These are phyloP conservation scores for Oryza officinalis DNA, from an alignment of 176 grass and related monocot genomes.

Conservation along the genomic window DNA sequence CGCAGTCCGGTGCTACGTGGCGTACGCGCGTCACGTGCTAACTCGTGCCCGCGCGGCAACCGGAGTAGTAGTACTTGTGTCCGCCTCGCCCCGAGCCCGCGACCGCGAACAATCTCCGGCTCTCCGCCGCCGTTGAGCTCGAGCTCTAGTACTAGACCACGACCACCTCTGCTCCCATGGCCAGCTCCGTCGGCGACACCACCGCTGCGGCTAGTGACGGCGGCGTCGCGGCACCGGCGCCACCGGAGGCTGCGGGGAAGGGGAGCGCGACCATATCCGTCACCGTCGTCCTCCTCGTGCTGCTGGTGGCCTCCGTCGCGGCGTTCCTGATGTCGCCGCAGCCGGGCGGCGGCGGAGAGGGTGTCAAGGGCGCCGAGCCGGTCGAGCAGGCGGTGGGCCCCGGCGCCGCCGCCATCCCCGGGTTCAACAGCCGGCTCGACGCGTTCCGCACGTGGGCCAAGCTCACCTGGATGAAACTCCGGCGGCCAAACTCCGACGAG, in stretches of 20 bases:
- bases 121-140: too few species aligned
- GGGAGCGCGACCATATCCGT: conserved; percentile 27
- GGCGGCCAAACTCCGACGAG: conserved; percentile 36
- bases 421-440: conserved; percentile 62
- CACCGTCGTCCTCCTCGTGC: conserved; percentile 36
- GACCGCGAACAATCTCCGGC: too few species aligned
- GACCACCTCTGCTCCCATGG: background rate
- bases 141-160: background rate
- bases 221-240: background rate
- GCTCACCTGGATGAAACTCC: conserved; percentile 55
- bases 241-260: background rate
- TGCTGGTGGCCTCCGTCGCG: conserved; percentile 49
- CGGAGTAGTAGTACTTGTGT: background rate
- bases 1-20: background rate
- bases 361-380: conserved; percentile 12
- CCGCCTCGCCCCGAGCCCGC: background rate
- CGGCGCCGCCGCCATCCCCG: conserved; percentile 26
- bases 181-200: background rate
- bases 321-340: conserved; percentile 11
- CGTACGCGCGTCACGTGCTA: background rate
- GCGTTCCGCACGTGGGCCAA: conserved; percentile 54
- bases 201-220: background rate
- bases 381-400: conserved; percentile 69
- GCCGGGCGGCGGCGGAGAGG: background rate
- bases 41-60: background rate